Evolutionary conservation across 305 asterid species (phyloP), one percentile per base, ranked within the genome.

Genomic region (Monarda citriodora): DNA sequence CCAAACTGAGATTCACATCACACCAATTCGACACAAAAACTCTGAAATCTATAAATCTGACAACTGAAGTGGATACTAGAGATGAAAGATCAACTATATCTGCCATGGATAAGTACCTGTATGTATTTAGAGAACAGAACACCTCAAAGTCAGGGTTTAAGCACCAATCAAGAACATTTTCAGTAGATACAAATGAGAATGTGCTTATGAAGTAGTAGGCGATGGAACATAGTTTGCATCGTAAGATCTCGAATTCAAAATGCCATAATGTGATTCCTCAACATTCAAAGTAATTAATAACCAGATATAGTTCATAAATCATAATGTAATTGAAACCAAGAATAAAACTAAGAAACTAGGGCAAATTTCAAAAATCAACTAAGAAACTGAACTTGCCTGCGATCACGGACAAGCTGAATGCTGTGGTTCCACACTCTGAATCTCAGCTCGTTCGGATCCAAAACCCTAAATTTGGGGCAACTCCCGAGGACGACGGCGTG

Each of bases 401-500:
- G 83, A 36, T 87, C 69, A 10, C 74, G 82, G 48, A 90, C 60
- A 29, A 90, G 96, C 69, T 84, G 58, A 42, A 90, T 38, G 45
- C 74, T 69, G 65, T 88, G 96, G 73, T 84, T 90, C 99, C 97
- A 94, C n/a, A 94, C 97, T 56, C 65, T 60, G 70, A 79, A 82
- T 61, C 97, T 76, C 80, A 94, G 34, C 32, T 94, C 89, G 68
- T 75, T 82, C 51, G 96, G 85, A 56, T 68, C 78, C 76, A 81
- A 69, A 72, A 94, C 98, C 86, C 99, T 83, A 72, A 94, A 88
- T 64, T 94, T 90, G 9, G 99, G 99, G 60, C 96, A 94, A 65
- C 98, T 94, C 7, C 96, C 98, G 5, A 90, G 96, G 49, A 82
- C 96, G 64, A 91, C 84, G 37, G 95, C 95, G 53, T 86, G 96